phyloP scores from a whole-genome alignment of 768 basidiomycete species.

The Serendipita sp. region DNA sequence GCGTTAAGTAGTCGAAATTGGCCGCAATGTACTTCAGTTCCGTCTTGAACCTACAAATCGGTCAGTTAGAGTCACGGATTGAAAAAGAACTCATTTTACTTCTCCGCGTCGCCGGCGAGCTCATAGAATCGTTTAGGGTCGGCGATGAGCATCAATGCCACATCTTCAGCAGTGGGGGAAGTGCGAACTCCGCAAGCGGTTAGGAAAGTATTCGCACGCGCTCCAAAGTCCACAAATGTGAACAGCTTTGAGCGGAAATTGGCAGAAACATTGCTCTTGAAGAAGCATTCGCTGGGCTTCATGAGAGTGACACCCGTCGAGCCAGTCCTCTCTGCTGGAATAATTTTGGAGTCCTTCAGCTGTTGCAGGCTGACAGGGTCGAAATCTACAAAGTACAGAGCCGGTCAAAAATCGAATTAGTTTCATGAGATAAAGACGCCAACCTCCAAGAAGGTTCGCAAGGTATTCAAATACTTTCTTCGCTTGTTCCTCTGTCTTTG shows the following conservation, averaged over 20 bases:
- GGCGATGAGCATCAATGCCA: conserved; percentile 50
- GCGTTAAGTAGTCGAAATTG: conserved; percentile 38
- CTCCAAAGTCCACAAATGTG: conserved; percentile 78
- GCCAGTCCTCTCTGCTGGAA: conserved; percentile 32
- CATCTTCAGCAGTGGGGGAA: conserved; percentile 74
- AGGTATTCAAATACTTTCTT: conserved; percentile 52
- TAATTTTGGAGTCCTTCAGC: conserved; percentile 45
- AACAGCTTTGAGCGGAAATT: conserved; percentile 70
- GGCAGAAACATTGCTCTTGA: conserved; percentile 26
- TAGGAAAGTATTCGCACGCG: conserved; percentile 67
- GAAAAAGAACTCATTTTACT: conserved; percentile 30
- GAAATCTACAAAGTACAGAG: conserved; percentile 33
- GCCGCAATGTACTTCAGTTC: conserved; percentile 78
- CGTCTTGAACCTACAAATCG: conserved; percentile 52
- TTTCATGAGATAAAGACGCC: conserved; percentile 13
- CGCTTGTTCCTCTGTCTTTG: conserved; percentile 38
- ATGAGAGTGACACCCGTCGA: background rate
- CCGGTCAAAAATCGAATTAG: background rate
- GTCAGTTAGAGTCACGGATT: background rate
- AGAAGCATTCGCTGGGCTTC: conserved; percentile 39
- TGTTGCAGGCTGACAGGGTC: conserved; percentile 34
- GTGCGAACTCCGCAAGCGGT: conserved; percentile 73
- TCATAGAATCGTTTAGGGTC: conserved; percentile 59
- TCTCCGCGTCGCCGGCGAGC: conserved; percentile 46
- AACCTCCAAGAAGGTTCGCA: conserved; percentile 45